These are phyloP conservation scores for Tolypocladium sp. DNA, from an alignment of 2,329 filamentous ascomycete genomes.

Conservation along the genomic window DNA sequence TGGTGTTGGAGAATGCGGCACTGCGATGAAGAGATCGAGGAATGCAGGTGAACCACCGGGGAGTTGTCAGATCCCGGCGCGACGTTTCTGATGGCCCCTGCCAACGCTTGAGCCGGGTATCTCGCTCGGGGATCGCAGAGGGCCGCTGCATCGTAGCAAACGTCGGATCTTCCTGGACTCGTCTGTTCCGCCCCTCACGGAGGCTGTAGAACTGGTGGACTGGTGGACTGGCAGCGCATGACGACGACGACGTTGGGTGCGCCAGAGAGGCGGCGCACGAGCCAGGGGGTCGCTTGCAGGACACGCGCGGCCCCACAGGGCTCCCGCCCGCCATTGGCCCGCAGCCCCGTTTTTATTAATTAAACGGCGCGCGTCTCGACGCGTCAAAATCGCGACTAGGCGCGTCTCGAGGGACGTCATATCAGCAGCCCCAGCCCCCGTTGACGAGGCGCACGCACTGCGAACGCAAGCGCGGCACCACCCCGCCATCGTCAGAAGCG, in stretches of 20 bases:
- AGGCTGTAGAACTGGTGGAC: not conserved
- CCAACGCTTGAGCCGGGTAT: no score
- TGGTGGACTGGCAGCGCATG: no score
- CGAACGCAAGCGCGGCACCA: not conserved
- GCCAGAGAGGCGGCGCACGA: no score
- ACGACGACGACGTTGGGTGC: no score
- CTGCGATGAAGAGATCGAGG: not conserved
- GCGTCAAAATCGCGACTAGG: not conserved
- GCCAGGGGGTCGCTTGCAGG: no score
- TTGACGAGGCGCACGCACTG: not conserved
- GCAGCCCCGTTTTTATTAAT: not conserved
- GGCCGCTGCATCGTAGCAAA: no score
- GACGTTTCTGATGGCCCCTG: not conserved
- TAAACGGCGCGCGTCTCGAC: not conserved
- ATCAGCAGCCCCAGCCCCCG: no score
- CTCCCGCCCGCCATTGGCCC: not conserved
- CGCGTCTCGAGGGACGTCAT: not conserved
- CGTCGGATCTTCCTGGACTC: no score
- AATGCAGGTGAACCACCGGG: not conserved
- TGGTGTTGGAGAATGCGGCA: not conserved
- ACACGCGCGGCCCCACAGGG: not conserved
- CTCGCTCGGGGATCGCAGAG: no score
- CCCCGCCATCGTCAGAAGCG: not conserved
- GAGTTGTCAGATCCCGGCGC: not conserved
- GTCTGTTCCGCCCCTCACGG: no score